Conservation (phyloP, 352 stramenopile species). For the Phytophthora sp. region DNA sequence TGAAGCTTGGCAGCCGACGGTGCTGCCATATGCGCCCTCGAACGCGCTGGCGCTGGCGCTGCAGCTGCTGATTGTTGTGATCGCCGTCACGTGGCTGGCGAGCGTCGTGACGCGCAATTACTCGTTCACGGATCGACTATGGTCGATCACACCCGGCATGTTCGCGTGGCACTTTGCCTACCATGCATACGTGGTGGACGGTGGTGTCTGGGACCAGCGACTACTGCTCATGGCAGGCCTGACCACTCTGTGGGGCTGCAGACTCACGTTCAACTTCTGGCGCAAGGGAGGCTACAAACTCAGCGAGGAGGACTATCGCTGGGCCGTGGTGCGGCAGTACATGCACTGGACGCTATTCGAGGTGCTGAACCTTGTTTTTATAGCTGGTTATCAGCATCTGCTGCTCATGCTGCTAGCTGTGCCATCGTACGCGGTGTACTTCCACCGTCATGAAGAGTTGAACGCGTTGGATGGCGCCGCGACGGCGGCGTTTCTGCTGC, state of each 20-base stretch:
- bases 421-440: slow-evolving; percentile 74
- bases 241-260: slow-evolving; percentile 85
- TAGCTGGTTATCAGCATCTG: slow-evolving; percentile 90
- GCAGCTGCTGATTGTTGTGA: slow-evolving; percentile 49
- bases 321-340: slow-evolving; percentile 79
- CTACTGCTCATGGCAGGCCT: slow-evolving; percentile 83
- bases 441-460: slow-evolving; percentile 49
- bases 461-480: slow-evolving; percentile 71
- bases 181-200: slow-evolving; percentile 65
- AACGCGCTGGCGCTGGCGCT: slow-evolving; percentile 49
- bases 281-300: slow-evolving; percentile 91
- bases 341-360: slow-evolving; percentile 88
- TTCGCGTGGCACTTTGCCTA: slow-evolving; percentile 87
- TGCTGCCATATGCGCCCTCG: slow-evolving; percentile 47
- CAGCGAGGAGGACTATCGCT: slow-evolving; percentile 93
- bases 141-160: slow-evolving; percentile 88
- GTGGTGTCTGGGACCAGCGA: slow-evolving; percentile 54
- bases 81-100: slow-evolving; percentile 60
- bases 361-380: slow-evolving; percentile 93
- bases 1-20: slow-evolving; percentile 38
- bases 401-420: slow-evolving; percentile 82
- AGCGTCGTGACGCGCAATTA: slow-evolving; percentile 88
- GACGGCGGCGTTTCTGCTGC: slow-evolving; percentile 63
- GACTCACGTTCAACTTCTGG: slow-evolving; percentile 93
- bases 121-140: slow-evolving; percentile 93